Conservation (phyloP, 2,329 filamentous ascomycete genomes). For the Huntiella savannae region DNA sequence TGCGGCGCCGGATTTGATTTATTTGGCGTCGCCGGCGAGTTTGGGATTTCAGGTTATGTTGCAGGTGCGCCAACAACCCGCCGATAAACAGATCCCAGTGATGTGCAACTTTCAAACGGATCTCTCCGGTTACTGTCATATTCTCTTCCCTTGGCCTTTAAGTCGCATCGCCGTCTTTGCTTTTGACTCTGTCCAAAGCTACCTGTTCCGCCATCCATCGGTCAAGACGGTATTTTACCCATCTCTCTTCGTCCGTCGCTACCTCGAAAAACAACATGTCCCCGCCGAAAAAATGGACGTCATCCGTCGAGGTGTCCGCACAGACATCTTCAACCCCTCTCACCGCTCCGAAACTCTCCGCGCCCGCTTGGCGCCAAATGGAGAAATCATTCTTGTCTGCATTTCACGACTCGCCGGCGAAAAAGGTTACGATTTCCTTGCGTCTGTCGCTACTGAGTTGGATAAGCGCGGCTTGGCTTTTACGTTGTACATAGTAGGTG, state of each 20-base stretch:
- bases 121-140: conserved; percentile 47
- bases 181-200: conserved; percentile 44
- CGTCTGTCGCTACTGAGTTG: conserved; percentile 34
- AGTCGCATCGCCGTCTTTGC: conserved; percentile 41
- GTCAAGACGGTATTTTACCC: conserved; percentile 53
- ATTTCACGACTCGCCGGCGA: conserved; percentile 50
- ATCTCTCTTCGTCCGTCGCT: conserved; percentile 40
- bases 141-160: conserved; percentile 46
- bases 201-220: conserved; percentile 40
- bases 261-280: conserved; percentile 38
- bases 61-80: conserved; percentile 42
- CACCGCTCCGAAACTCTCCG: conserved; percentile 33
- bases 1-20: conserved; percentile 42
- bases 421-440: conserved; percentile 52
- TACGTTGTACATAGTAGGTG: conserved; percentile 47
- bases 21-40: conserved; percentile 49
- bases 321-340: conserved; percentile 37
- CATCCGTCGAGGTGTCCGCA: conserved; percentile 46
- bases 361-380: conserved; percentile 35
- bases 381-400: conserved; percentile 45
- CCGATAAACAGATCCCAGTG: conserved; percentile 34
- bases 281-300: conserved; percentile 37
- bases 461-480: conserved; percentile 36
- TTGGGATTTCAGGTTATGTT: conserved; percentile 53
- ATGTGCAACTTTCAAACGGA: conserved; percentile 57